Base-by-base conservation (phyloP, 1,139 yeast genomes). In the Candida sp. region DNA sequence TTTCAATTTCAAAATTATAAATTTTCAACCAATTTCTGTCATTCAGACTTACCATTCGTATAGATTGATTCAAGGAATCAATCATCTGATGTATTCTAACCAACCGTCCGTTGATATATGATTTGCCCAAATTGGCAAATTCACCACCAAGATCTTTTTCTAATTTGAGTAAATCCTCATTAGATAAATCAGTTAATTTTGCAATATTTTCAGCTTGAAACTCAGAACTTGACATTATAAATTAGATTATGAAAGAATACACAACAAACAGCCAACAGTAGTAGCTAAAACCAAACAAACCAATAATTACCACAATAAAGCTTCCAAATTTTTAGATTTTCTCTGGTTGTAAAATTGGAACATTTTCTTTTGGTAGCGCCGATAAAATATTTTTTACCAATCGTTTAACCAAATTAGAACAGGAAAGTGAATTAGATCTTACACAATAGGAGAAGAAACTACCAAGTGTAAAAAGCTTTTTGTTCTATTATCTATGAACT, bases 1-100 rank as follows among this genome's bases (percentile, higher is more conserved):
- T 58, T 36, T 65, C 69, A n/a, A 63, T 52, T 49, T 70, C 75
- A 44, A 58, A 63, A 33, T 53, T 55, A 49, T 57, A 68, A 7
- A 67, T 57, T 40, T 63, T 60, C 22, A 54, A 49, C 78, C 79
- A 73, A 30, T 57, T 55, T 40, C 58, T 57, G 32, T 70, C 74
- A 45, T 65, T 64, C 6, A 63, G 61, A 15, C 49, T 55, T 19
- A 66, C 55, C 29, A 52, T 42, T 40, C 64, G 57, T 21, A 71
- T 58, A 50, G 64, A 66, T 22, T 53, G 45, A 38, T 55, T 58
- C 11, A 73, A 46, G 33, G 52, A 53, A 1, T 56, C 61, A 25
- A 70, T 50, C 50, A 73, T 50, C 21, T 56, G 51, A 39, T 68
- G 57, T 9, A 70, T 59, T 45, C 78, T 55, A 2, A 61, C 48